Conservation (phyloP, 805 yeast species). For the Myxozyma sirexii region DNA sequence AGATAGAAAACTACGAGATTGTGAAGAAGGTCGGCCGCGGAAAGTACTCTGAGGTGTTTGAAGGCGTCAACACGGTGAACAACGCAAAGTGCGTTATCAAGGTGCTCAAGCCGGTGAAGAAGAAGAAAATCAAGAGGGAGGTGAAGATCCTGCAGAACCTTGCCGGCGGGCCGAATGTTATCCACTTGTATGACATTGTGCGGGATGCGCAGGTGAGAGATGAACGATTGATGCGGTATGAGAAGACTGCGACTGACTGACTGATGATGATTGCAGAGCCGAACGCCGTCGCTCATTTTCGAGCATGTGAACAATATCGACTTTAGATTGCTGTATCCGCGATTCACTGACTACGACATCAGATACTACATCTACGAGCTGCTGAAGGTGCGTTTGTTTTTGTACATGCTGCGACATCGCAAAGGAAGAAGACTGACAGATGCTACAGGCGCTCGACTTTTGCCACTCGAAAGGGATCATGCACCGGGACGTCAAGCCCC, state of each 20-base stretch:
- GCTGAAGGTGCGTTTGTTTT: slow-evolving; percentile 51
- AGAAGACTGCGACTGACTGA: background rate
- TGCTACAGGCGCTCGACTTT: slow-evolving; percentile 71
- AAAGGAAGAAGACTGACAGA: background rate
- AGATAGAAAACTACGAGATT: slow-evolving; percentile 68
- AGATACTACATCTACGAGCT: slow-evolving; percentile 81
- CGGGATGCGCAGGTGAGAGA: slow-evolving; percentile 66
- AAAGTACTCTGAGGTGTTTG: slow-evolving; percentile 92
- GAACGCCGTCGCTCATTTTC: slow-evolving; percentile 84
- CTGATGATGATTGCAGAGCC: slow-evolving; percentile 44
- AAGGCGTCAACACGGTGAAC: slow-evolving; percentile 70
- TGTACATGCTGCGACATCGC: background rate
- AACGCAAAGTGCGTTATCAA: slow-evolving; percentile 76
- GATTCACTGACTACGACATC: slow-evolving; percentile 72
- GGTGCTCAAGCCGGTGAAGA: slow-evolving; percentile 88
- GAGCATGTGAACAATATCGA: slow-evolving; percentile 84
- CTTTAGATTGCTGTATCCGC: slow-evolving; percentile 78
- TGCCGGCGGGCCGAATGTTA: slow-evolving; percentile 80
- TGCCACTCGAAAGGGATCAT: slow-evolving; percentile 94
- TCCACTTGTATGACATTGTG: slow-evolving; percentile 77
- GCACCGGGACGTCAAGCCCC: slow-evolving; percentile 96
- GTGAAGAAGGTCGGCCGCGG: slow-evolving; percentile 87
- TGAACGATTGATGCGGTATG: background rate
- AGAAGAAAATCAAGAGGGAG: slow-evolving; percentile 88
- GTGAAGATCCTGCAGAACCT: slow-evolving; percentile 83